A percentile compares a stretch with the other conserved stretches of the same genome.
These are phyloP conservation scores for Cryptococcus deneoformans DNA, from an alignment of 1,284 basidiomycete species.

Conservation along the genomic window DNA sequence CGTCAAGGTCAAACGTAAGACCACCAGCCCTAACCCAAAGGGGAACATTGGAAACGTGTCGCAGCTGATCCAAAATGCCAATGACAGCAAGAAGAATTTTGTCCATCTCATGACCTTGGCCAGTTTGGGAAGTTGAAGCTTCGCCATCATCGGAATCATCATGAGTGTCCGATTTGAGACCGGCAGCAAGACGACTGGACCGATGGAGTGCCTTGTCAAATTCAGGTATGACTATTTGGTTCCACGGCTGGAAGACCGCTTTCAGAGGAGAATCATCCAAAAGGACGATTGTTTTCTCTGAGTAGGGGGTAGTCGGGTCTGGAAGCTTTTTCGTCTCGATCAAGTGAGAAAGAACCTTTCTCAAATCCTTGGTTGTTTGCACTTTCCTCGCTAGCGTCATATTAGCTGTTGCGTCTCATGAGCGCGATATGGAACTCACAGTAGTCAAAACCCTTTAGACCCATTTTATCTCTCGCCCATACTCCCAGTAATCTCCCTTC, in stretches of 20 bases:
- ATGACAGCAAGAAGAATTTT: slow-evolving; percentile 40
- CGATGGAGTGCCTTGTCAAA: slow-evolving; percentile 30
- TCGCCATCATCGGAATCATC: not conserved
- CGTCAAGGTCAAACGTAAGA: slow-evolving; percentile 11
- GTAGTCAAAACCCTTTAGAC: slow-evolving; percentile 30
- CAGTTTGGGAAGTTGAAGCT: not conserved
- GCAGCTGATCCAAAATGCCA: slow-evolving; percentile 43
- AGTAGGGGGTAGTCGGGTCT: slow-evolving; percentile 10
- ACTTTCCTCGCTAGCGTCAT: slow-evolving; percentile 23
- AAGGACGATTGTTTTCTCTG: slow-evolving; percentile 33
- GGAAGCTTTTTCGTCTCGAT: not conserved
- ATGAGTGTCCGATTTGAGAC: not conserved
- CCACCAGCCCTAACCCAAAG: slow-evolving; percentile 44
- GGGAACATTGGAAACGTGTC: slow-evolving; percentile 37
- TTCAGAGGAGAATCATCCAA: slow-evolving; percentile 49
- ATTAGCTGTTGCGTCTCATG: slow-evolving; percentile 1
- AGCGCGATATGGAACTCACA: slow-evolving; percentile 21
- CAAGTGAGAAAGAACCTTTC: slow-evolving; percentile 33
- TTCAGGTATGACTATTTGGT: slow-evolving; percentile 46
- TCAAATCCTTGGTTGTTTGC: slow-evolving; percentile 47
- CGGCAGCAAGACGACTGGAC: slow-evolving; percentile 5
- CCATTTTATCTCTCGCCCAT: slow-evolving; percentile 47
- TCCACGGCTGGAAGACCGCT: slow-evolving; percentile 47
- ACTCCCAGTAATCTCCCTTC: slow-evolving; percentile 43
- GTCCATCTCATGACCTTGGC: slow-evolving; percentile 22